Evolutionary conservation across 2,329 filamentous ascomycete genomes (phyloP), one percentile per base, ranked within the genome.

Genomic region (Geosmithia flava): DNA sequence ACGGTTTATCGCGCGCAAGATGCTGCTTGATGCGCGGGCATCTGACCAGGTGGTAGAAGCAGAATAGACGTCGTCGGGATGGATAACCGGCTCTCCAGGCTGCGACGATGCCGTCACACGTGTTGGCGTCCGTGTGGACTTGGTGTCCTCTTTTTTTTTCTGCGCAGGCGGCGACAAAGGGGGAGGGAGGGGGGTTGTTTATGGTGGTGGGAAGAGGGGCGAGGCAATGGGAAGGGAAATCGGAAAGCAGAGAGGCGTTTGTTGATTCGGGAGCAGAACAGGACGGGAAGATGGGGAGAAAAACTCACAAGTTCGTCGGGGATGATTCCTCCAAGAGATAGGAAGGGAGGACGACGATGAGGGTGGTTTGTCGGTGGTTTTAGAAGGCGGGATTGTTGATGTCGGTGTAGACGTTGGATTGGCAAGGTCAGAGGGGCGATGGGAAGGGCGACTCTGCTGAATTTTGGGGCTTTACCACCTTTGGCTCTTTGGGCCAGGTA

Each of bases 281-380:
- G 27, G 16, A 39, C 13, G 39, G 23, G 39, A 37, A 19, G 15
- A 37, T 20, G 23, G 48, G 19, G 20, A 39, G 41, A 20, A 23
- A 23, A 42, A 51, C 49, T 51, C 46, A 51, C 49, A 16, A 30
- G 27, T 48, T 51, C 39, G 49, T 52, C 50, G 30, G 56, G 57
- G 56, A 51, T 50, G 47, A 55, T 59, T 45, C 56, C 58, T 58
- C 56, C 53, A 48, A 53, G 15, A 16, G 33, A 37, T 37, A 16
- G 33, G 57, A 56, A 53, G 54, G 58, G 56, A 56, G 55, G 56
- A 59, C 54, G 55, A 58, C 54, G 53, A 52, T 47, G 54, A 54
- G 54, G 51, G 51, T 49, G 49, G 49, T 50, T 50, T 49, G 51
- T 54, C 49, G 56, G 56, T 52, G 53, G 52, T 49, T 55, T 56